Base-by-base conservation (phyloP, 2,329 filamentous ascomycete genomes). In the Monilinia aucupariae region DNA sequence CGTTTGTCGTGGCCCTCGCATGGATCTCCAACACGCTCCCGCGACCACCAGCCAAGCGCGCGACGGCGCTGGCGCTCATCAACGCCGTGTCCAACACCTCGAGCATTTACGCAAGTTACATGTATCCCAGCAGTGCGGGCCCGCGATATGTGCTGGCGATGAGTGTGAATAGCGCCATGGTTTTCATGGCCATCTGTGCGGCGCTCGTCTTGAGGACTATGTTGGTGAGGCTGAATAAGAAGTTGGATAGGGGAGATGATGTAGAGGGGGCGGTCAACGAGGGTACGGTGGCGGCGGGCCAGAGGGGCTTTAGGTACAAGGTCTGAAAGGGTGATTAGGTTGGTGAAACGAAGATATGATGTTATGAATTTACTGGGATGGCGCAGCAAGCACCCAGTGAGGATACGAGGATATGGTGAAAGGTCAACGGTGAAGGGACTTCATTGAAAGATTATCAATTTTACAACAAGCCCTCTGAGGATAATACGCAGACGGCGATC, bases 11-110 rank as follows among this genome's bases (percentile, higher is more conserved):
- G 1, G 80, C 81, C 1, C 77, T 90, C 4, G 82, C 86, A 2
- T 94, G 90, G 90, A 91, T 92, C 67, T 85, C 82, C 53, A 90
- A 89, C 72, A 88, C 86, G 1, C 80, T 93, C 59, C 89, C 89
- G 0, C 83, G 89, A 6, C 90, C 90, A 4, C 87, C 89, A 0
- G 85, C 89, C 0, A 75, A 75, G 61, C 63, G 73, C 62, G 85
- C 86, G 2, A 84, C 88, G 0, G 88, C 88, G 0, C 74, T 93
- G 6, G 90, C 89, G 0, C 85, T 88, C 65, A 90, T 92, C 75
- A 93, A 93, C 71, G 86, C 86, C 2, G 79, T 90, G 12, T 84
- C 82, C 22, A 91, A 92, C 72, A 79, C 81, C 13, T 34, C 34
- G 17, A 84, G 83, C 49, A 92, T 92, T 66, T 91, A 87, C 69